Percentiles rank a stretch among this genome's conserved stretches.
Conservation (phyloP, 2,329 filamentous ascomycete genomes). For the Cladobotryum mycophilum region DNA sequence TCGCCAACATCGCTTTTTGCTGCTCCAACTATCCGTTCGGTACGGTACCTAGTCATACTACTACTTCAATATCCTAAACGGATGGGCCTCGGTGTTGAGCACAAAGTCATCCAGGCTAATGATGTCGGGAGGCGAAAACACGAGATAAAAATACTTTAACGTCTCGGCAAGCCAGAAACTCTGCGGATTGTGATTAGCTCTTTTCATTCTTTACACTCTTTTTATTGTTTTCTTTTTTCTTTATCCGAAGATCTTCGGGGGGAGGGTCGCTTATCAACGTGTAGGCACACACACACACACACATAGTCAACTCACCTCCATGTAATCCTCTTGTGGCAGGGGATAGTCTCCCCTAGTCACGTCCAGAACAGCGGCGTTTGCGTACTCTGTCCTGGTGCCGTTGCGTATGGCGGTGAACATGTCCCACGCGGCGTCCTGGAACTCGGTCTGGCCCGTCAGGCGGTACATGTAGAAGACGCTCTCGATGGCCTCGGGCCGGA, state of each 20-base stretch:
- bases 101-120: constrained; percentile 55
- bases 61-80: constrained; percentile 26
- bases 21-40: too few species aligned
- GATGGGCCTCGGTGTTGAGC: constrained; percentile 51
- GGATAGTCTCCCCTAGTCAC: constrained; percentile 32
- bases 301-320: constrained; percentile 49
- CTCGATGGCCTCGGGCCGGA: constrained; percentile 73
- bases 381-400: constrained; percentile 52
- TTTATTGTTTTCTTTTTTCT: too few species aligned
- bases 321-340: constrained; percentile 33
- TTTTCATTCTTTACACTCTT: neutral
- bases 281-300: neutral
- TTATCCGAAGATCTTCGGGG: too few species aligned
- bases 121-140: constrained; percentile 52
- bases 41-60: too few species aligned
- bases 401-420: constrained; percentile 61
- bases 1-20: too few species aligned
- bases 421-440: constrained; percentile 62
- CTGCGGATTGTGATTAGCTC: constrained; percentile 46
- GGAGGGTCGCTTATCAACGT: neutral
- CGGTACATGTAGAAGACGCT: constrained; percentile 74
- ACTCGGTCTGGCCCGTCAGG: constrained; percentile 58
- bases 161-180: constrained; percentile 83
- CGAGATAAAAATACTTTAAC: constrained; percentile 72
- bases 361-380: constrained; percentile 58